phyloP scores from a whole-genome alignment of 495 filamentous ascomycete genomes.

The Neurospora sp. region DNA sequence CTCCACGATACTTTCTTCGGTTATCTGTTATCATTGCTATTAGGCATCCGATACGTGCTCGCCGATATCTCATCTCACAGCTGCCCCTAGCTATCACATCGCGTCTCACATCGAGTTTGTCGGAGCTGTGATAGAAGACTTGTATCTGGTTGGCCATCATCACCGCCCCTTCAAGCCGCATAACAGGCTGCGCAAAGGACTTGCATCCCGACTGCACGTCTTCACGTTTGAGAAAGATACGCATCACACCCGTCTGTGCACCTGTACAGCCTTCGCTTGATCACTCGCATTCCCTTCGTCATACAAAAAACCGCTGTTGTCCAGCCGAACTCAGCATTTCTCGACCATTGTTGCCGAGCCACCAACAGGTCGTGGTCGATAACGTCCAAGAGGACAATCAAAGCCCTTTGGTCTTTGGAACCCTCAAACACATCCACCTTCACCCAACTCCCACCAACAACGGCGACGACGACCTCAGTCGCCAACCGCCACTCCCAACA shows the following conservation, averaged over 20 bases:
- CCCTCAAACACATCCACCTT: background rate
- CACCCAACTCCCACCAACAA: background rate
- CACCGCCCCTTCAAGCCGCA: background rate
- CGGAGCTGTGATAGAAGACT: background rate
- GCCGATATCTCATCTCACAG: background rate
- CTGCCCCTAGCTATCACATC: background rate
- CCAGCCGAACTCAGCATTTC: background rate
- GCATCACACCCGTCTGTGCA: background rate
- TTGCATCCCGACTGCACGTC: background rate
- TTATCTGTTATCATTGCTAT: background rate
- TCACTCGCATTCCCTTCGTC: background rate
- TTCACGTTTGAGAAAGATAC: background rate
- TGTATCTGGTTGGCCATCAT: background rate
- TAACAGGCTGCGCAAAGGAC: background rate
- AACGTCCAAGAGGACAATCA: background rate
- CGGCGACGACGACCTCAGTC: background rate
- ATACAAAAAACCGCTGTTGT: background rate
- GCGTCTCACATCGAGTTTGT: background rate
- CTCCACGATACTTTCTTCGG: background rate
- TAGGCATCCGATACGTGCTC: background rate
- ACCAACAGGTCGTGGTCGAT: background rate
- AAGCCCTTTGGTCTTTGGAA: background rate
- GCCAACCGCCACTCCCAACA: background rate
- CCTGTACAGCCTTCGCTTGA: background rate
- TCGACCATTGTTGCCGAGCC: background rate